Conservation (phyloP, 306 rosid genomes). For the Prunus padus region DNA sequence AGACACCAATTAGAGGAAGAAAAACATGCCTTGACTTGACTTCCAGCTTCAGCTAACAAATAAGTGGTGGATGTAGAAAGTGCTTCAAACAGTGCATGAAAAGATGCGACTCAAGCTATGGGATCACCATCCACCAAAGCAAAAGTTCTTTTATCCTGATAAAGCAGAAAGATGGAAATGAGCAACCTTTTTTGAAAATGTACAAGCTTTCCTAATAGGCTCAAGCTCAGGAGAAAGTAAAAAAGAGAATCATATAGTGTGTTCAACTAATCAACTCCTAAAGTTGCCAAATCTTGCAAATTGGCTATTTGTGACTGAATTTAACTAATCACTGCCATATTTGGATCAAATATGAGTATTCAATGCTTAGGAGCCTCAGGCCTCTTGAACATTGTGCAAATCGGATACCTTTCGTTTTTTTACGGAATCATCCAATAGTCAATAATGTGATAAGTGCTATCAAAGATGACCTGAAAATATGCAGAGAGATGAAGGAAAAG, state of each 20-base stretch:
- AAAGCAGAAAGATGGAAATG: not conserved
- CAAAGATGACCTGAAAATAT: not conserved
- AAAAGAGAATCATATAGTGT: not conserved
- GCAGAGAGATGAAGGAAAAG: not conserved
- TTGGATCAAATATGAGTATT: slow-evolving; percentile 3
- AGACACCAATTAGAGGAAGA: not conserved
- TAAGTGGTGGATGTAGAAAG: not conserved
- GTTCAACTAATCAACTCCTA: not conserved
- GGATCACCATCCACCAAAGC: not conserved
- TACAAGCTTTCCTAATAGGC: not conserved
- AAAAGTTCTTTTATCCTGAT: not conserved
- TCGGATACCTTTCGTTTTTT: too few species aligned
- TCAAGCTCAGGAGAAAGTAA: not conserved
- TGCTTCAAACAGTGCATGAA: not conserved
- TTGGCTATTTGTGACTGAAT: not conserved
- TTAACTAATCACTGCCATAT: not conserved
- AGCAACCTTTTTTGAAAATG: not conserved
- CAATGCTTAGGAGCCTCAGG: not conserved
- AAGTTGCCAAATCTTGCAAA: not conserved
- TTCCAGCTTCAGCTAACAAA: not conserved
- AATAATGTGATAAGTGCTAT: not conserved
- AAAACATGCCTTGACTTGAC: not conserved
- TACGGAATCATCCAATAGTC: not conserved
- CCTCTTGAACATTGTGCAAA: not conserved
- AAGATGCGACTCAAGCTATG: not conserved